Base-by-base conservation (phyloP, 495 filamentous ascomycete genomes). In the Aspergillus saccharolyticus region DNA sequence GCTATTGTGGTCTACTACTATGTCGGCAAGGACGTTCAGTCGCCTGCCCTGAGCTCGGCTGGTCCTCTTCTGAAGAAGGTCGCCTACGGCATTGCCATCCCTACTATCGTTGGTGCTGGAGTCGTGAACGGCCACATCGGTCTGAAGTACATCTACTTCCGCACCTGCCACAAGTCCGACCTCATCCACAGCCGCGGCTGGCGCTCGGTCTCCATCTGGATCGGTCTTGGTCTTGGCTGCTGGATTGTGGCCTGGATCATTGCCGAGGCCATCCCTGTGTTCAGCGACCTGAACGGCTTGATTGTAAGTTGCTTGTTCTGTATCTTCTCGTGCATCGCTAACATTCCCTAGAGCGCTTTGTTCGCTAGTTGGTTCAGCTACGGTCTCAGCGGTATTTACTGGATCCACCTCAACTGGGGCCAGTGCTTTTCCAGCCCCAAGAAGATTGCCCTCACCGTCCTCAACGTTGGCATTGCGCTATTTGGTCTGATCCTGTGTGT, bases 61-160 rank as follows among this genome's bases (percentile, higher is more conserved):
- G 79, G 81, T 12, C 73, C 74, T 0, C 21, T 83, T 0, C 66
- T 93, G 30, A 80, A 82, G 59, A 91, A 91, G 73, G 62, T 76
- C 48, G 85, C 89, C 6, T 94, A 86, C 65, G 89, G 89, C 18
- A 70, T 94, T 56, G 89, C 89, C 16, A 73, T 89, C 17, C 90
- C 90, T 0, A 90, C 88, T 16, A 66, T 65, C n/a, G 65, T 75
- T 39, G 61, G 73, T 30, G 67, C 69, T 0, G 72, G 72, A 46
- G 73, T 75, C 44, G 84, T 91, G 58, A 81, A 88, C 64, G 88
- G 81, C 63, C 78, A 82, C 58, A 79, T 82, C 20, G 77, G 78
- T 1, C 66, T 64, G 44, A 87, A 86, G 61, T 89, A 88, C 62
- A 78, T 91, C 56, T 86, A 85, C 65, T 80, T 84, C 10, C 80